Percentiles rank a stretch among this genome's conserved stretches.
These are phyloP conservation scores for Wickerhamomyces sp. DNA, from an alignment of 1,139 yeast species.

Conservation along the genomic window DNA sequence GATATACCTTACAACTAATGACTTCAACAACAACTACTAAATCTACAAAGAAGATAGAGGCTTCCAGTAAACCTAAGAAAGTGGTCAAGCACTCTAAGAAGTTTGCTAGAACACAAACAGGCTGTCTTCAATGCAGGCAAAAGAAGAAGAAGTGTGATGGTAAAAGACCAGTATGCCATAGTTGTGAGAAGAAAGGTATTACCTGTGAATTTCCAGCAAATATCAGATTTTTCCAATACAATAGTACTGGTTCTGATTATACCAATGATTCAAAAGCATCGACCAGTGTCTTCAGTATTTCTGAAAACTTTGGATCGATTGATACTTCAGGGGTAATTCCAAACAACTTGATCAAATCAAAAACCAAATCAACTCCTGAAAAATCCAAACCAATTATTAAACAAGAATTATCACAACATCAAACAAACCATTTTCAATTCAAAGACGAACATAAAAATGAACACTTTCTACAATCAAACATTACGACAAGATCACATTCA, in stretches of 20 bases:
- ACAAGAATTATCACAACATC: no score
- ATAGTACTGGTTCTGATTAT: background rate
- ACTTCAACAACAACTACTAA: background rate
- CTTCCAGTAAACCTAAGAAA: conserved; percentile 3
- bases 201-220: conserved; percentile 22
- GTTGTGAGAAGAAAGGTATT: conserved; percentile 35
- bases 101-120: conserved; percentile 23
- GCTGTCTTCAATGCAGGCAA: conserved; percentile 24
- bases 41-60: background rate
- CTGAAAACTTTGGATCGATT: background rate
- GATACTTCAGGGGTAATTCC: background rate
- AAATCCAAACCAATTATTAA: background rate
- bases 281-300: background rate
- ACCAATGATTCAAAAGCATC: background rate
- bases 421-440: conserved; percentile 1
- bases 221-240: conserved; percentile 20
- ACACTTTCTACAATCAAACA: background rate
- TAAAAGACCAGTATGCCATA: conserved; percentile 43
- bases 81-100: conserved; percentile 21
- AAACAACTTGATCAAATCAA: background rate
- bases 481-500: background rate
- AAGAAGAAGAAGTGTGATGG: conserved; percentile 43
- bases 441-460: background rate
- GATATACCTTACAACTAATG: background rate
- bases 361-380: background rate